Conservation (phyloP, 306 rosid genomes). For the Malus fusca region DNA sequence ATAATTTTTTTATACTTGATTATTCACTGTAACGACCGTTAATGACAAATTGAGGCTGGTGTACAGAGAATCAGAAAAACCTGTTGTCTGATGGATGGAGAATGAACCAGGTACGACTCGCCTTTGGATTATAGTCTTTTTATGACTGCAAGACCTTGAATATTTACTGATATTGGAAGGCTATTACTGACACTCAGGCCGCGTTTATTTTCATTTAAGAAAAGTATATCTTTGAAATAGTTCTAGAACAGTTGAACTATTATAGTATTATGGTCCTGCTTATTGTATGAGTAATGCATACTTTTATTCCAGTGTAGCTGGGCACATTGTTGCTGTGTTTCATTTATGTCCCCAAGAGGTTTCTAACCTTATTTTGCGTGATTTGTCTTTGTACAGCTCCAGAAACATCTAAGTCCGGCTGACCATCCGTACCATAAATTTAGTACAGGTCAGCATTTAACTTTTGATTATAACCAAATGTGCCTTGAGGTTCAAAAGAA, state of each 20-base stretch:
- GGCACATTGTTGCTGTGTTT: neutral
- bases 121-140: conserved; percentile 4
- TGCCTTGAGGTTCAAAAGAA: neutral
- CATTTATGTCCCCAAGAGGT: conserved; percentile 9
- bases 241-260: neutral
- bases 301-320: neutral
- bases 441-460: conserved; percentile 63
- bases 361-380: conserved; percentile 13
- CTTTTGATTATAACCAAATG: neutral
- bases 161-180: neutral
- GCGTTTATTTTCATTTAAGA: neutral
- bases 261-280: neutral
- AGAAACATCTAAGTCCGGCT: conserved; percentile 68
- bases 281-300: neutral
- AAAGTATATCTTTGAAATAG: neutral
- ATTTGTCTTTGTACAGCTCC: conserved; percentile 64
- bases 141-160: neutral
- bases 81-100: conserved; percentile 86
- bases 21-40: neutral
- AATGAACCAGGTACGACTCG: conserved; percentile 67
- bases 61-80: conserved; percentile 83
- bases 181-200: neutral
- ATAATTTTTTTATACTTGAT: neutral
- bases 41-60: neutral
- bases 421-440: conserved; percentile 88